Evolutionary conservation across 306 rosid genomes (phyloP).

Genomic region (Argentina anserina): DNA sequence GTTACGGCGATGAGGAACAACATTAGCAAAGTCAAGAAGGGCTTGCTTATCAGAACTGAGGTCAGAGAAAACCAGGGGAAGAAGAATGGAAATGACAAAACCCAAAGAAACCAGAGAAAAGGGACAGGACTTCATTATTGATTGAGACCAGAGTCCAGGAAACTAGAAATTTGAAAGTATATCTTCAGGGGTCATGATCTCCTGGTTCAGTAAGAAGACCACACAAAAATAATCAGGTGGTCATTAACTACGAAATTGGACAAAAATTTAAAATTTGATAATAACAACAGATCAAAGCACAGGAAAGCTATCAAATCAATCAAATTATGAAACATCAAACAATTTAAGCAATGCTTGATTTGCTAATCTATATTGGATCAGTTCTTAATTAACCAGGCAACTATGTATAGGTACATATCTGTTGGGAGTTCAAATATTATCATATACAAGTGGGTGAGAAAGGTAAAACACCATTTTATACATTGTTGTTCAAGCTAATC

Average conservation of each 20-base stretch:
- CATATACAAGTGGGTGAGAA: constrained; percentile 5
- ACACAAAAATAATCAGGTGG: constrained; percentile 31
- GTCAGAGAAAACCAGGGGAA: constrained; percentile 52
- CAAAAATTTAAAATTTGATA: neutral
- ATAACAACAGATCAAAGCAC: neutral
- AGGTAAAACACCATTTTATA: too few relatives aligned
- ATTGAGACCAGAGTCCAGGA: constrained; percentile 21
- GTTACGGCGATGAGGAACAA: constrained; percentile 65
- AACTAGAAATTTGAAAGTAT: constrained; percentile 24
- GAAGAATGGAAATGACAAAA: constrained; percentile 38
- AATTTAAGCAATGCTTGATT: neutral
- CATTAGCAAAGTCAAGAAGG: constrained; percentile 58
- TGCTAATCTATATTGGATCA: neutral
- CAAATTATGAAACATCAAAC: neutral
- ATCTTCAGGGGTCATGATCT: constrained; percentile 33
- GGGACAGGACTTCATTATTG: constrained; percentile 48
- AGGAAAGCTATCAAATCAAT: neutral
- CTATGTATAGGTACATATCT: neutral
- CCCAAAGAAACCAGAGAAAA: constrained; percentile 38
- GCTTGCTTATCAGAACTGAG: constrained; percentile 67
- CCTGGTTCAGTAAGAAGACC: constrained; percentile 49
- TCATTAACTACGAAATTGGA: neutral
- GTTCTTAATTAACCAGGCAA: neutral
- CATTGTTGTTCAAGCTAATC: neutral
- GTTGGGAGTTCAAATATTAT: neutral